Conservation (phyloP, 2,329 filamentous ascomycete species). For the Arthrinium phaeospermum region DNA sequence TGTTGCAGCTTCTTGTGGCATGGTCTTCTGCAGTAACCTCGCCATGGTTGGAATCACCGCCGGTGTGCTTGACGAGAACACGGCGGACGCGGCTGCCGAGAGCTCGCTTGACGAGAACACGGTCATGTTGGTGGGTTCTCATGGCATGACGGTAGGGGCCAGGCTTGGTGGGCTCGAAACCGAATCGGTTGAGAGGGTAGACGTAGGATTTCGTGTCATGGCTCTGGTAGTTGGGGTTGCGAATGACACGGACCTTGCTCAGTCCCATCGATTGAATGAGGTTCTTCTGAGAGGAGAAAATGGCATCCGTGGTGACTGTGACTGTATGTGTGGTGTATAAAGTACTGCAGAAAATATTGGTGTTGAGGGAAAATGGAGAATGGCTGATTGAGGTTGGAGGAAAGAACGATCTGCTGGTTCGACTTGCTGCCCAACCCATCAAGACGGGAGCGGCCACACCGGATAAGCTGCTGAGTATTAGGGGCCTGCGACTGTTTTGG, state of each 20-base stretch:
- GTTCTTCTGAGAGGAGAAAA: slow-evolving; percentile 42
- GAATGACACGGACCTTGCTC: slow-evolving; percentile 55
- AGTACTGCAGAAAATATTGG: not conserved
- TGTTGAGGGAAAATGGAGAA: no score
- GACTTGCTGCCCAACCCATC: no score
- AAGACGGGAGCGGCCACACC: no score
- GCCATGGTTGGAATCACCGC: slow-evolving; percentile 47
- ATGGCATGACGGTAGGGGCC: slow-evolving; percentile 64
- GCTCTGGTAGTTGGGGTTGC: slow-evolving; percentile 64
- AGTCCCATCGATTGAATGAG: slow-evolving; percentile 43
- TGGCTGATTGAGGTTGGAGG: no score
- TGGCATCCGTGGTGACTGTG: slow-evolving; percentile 39
- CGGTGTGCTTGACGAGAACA: slow-evolving; percentile 54
- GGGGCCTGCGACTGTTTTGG: no score
- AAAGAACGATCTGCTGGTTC: no score
- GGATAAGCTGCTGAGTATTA: no score
- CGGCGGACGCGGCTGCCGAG: slow-evolving; percentile 55
- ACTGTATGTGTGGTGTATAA: no score
- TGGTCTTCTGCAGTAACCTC: slow-evolving; percentile 66
- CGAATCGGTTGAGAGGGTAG: slow-evolving; percentile 64
- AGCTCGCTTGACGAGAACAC: slow-evolving; percentile 47
- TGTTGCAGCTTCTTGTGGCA: not conserved
- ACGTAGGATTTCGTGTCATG: slow-evolving; percentile 69
- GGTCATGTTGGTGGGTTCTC: slow-evolving; percentile 51
- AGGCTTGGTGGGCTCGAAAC: slow-evolving; percentile 65